These are phyloP conservation scores for Pneumocystis oryctolagi DNA, from an alignment of 1,139 yeast species.

Conservation along the genomic window DNA sequence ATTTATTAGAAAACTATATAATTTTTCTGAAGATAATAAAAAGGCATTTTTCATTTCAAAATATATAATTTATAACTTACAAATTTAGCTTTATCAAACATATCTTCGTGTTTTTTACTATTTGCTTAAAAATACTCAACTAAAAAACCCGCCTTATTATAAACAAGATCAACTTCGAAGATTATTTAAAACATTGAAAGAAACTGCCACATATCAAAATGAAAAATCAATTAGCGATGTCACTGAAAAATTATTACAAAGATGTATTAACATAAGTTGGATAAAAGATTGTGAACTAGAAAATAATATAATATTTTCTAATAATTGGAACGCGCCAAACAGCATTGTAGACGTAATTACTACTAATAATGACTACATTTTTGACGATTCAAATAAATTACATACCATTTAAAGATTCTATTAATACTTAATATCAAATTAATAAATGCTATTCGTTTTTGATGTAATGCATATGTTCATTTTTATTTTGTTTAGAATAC, in stretches of 20 bases:
- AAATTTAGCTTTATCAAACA: conserved; percentile 40
- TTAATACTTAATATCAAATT: not conserved
- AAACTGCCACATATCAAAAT: not conserved
- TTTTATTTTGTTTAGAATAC: not conserved
- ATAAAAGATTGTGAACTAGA: not conserved
- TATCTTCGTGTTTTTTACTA: conserved; percentile 66
- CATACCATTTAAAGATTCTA: not conserved
- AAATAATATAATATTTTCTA: not conserved
- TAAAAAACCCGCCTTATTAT: conserved; percentile 37
- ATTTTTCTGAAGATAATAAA: conserved; percentile 48
- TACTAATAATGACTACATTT: not conserved
- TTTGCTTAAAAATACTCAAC: conserved; percentile 49
- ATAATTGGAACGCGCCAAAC: not conserved
- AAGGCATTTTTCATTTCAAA: conserved; percentile 18
- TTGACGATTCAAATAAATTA: not conserved
- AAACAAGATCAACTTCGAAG: conserved; percentile 41
- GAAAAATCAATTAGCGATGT: not conserved
- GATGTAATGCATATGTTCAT: not conserved
- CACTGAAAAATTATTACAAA: not conserved
- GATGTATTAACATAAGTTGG: not conserved
- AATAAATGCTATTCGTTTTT: not conserved
- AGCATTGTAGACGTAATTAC: not conserved
- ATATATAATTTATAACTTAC: not conserved
- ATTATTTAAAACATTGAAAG: conserved; percentile 26
- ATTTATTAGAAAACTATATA: conserved; percentile 59